These are phyloP conservation scores for Hyphochytrium catenoides DNA, from an alignment of 352 stramenopile genomes.

Conservation along the genomic window DNA sequence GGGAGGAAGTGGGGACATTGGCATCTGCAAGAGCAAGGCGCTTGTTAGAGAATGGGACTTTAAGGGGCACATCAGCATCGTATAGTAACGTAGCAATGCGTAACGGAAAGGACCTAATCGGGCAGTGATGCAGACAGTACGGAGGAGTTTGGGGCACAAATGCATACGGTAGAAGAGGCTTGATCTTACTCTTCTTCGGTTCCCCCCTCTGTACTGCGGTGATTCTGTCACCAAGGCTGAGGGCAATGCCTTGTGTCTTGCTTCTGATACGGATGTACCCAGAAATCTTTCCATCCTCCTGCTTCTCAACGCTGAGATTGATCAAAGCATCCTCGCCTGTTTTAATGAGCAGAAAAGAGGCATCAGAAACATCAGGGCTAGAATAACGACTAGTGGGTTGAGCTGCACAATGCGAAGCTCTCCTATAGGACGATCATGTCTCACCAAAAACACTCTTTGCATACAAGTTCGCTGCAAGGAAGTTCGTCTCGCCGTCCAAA, in stretches of 20 bases:
- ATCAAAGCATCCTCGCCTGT: conserved; percentile 92
- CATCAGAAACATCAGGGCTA: no score
- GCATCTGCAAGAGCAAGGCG: no score
- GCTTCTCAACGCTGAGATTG: conserved; percentile 98
- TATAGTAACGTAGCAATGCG: no score
- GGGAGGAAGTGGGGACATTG: no score
- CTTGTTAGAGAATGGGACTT: no score
- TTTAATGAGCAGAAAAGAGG: not conserved
- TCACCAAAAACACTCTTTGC: conserved; percentile 71
- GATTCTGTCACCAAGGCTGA: conserved; percentile 96
- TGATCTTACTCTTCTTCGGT: conserved; percentile 31
- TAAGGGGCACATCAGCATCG: no score
- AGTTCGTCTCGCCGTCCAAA: conserved; percentile 66
- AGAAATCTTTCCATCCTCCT: conserved; percentile 87
- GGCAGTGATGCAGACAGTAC: no score
- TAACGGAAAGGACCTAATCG: no score
- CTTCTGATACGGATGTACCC: conserved; percentile 98
- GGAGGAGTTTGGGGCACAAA: no score
- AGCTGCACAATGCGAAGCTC: no score
- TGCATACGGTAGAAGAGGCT: no score
- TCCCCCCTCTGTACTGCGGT: conserved; percentile 81
- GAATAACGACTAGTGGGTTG: no score
- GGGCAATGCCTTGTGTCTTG: conserved; percentile 99
- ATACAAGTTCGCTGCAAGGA: conserved; percentile 79
- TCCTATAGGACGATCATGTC: conserved; percentile 21